Base-by-base conservation (phyloP, 768 basidiomycete genomes). In the Lentinula raphanica region DNA sequence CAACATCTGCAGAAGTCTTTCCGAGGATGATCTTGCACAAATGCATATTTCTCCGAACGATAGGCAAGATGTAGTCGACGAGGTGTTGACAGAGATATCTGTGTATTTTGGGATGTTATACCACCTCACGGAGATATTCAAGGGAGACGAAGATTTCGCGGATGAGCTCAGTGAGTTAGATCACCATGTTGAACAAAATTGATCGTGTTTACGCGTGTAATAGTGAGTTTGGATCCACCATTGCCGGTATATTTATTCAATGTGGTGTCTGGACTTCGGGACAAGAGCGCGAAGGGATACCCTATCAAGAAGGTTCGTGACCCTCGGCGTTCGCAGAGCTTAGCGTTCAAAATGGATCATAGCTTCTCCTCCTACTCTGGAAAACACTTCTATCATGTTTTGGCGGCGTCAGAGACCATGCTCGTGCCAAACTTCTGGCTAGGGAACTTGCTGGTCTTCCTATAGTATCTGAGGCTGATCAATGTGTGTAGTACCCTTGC, bases 101-200 rank as follows among this genome's bases (percentile, higher is more conserved):
- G 86, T 94, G n/a, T 92, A 93, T 66, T 81, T 98, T 29, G 94
- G 92, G 8, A 92, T 98, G 86, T 75, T 98, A 44, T 99, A 98
- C 69, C 94, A 97, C 68, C 74, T 98, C 56, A 87, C 98, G 13
- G 96, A 98, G 73, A 82, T 94, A 27, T 94, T 93, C 72, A 90
- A 96, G 68, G 87, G 88, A 3, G 90, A 97, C 63, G 93, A 95
- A 59, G 87, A 94, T 64, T 98, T 98, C 69, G 94, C 92, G 2
- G 94, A 97, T 64, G 96, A 98, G 72, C 77, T 98, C 49, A 98
- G 96, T 97, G 72, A 78, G 95, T 71, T 17, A 19, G 13, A 17
- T 44, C 15, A 56, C 42, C 55, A 50, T 51, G 40, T 46, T 21
- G 32, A 11, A 27, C 49, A 40, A 54, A 50, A 19, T 49, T 54